Evolutionary conservation across 305 asterid species (phyloP).

Genomic region (Petunia hybrid): DNA sequence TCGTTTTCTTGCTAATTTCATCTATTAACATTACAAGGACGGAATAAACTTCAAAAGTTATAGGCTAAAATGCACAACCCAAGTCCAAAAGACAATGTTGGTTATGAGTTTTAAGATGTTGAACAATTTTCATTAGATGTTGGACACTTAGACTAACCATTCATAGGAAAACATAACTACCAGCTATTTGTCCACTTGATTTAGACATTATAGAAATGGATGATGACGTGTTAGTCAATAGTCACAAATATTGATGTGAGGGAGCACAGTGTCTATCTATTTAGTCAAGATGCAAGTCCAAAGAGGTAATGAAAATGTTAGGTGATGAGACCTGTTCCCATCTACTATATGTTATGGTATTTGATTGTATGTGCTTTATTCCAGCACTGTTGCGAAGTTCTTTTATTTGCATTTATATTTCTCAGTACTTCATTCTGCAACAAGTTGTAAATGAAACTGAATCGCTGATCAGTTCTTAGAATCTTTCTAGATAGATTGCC

Average conservation of each 20-base stretch:
- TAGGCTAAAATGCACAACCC: not conserved
- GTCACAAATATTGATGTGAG: slow-evolving; percentile 5
- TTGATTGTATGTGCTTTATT: slow-evolving; percentile 3
- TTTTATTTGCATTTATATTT: slow-evolving; percentile 7
- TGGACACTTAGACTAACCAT: not conserved
- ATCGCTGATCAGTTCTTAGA: too few relatives aligned
- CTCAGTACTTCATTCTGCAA: slow-evolving; percentile 10
- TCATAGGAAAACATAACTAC: not conserved
- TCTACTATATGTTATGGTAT: not conserved
- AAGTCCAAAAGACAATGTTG: not conserved
- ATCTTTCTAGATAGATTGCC: too few relatives aligned
- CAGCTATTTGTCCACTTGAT: slow-evolving; percentile 4
- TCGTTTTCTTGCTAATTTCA: not conserved
- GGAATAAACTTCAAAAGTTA: not conserved
- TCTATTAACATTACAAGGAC: not conserved
- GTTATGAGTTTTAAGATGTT: not conserved
- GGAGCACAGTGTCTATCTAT: not conserved
- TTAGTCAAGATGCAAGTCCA: not conserved
- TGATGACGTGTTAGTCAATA: not conserved
- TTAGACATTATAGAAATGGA: not conserved
- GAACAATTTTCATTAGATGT: too few relatives aligned
- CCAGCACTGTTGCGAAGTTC: not conserved
- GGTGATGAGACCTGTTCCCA: slow-evolving; percentile 14
- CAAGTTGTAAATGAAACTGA: too few relatives aligned
- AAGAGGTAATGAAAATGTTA: not conserved